A percentile compares a stretch with the other conserved stretches of the same genome.
phyloP scores from a whole-genome alignment of 2,329 filamentous ascomycete species.

The Beauveria brongniartii region DNA sequence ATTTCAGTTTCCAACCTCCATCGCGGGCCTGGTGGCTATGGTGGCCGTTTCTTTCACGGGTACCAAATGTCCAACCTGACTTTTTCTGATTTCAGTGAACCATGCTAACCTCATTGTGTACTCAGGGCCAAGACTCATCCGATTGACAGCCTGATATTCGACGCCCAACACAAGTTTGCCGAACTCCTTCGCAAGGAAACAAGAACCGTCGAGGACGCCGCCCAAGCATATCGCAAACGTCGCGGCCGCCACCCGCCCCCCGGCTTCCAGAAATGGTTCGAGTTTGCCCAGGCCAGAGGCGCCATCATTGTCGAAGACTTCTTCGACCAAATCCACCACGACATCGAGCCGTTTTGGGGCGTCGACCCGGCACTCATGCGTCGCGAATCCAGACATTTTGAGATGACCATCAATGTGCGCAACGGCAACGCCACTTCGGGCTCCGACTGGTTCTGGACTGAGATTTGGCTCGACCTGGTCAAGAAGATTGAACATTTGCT shows the following conservation, averaged over 20 bases:
- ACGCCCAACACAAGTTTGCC: constrained; percentile 34
- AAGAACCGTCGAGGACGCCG: constrained; percentile 43
- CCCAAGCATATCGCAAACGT: constrained; percentile 47
- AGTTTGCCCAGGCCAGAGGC: constrained; percentile 42
- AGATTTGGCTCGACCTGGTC: constrained; percentile 48
- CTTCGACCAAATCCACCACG: constrained; percentile 56
- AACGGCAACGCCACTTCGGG: constrained; percentile 41
- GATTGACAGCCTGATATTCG: constrained; percentile 44
- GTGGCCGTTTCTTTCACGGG: constrained; percentile 8
- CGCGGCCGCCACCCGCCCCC: constrained; percentile 56
- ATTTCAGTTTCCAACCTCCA: neutral
- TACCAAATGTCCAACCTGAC: neutral
- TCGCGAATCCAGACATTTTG: constrained; percentile 44
- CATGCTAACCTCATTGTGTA: neutral
- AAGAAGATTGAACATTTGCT: constrained; percentile 45
- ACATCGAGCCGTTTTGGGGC: constrained; percentile 51
- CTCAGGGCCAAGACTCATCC: constrained; percentile 29
- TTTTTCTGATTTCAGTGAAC: too few relatives aligned
- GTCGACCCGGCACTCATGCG: constrained; percentile 39
- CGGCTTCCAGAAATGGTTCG: constrained; percentile 53
- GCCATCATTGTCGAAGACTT: constrained; percentile 54
- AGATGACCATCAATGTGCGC: constrained; percentile 54
- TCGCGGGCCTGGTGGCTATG: neutral
- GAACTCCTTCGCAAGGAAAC: constrained; percentile 36
- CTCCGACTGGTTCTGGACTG: constrained; percentile 51